Evolutionary conservation across 257 asterid genomes (phyloP).

Genomic region (Lantana camara): DNA sequence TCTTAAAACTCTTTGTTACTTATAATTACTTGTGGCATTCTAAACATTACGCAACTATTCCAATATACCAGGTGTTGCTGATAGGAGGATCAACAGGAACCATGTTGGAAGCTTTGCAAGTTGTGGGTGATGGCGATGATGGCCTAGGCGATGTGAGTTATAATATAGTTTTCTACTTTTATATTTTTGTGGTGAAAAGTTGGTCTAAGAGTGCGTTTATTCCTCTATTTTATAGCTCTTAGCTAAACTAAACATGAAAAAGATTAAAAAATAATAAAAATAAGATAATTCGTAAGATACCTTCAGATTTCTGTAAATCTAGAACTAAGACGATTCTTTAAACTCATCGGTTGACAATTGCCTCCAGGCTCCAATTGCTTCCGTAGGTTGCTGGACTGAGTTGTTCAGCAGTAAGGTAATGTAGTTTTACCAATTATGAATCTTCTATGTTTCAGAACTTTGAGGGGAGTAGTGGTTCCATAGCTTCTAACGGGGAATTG

Average conservation of each 20-base stretch:
- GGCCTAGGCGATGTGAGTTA: conserved; percentile 55
- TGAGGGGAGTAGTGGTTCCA: conserved; percentile 50
- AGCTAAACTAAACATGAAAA: background rate
- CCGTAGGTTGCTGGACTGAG: too few relatives aligned
- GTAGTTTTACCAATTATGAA: background rate
- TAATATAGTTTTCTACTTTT: background rate
- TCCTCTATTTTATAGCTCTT: background rate
- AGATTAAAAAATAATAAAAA: background rate
- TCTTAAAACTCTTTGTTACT: background rate
- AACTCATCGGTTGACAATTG: too few relatives aligned
- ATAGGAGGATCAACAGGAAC: conserved; percentile 87
- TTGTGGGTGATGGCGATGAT: conserved; percentile 63
- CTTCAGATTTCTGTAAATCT: too few relatives aligned
- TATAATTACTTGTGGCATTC: background rate
- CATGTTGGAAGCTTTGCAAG: conserved; percentile 73
- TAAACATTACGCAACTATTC: background rate
- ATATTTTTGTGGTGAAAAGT: background rate
- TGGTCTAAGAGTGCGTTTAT: background rate
- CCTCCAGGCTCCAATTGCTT: too few relatives aligned
- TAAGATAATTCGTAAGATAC: background rate
- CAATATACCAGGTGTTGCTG: conserved; percentile 56
- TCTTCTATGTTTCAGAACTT: conserved; percentile 41
- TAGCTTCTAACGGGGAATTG: conserved; percentile 57
- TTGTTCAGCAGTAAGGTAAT: background rate
- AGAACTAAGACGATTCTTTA: too few relatives aligned